phyloP scores from a whole-genome alignment of 768 basidiomycete genomes.

The Roridomyces roridus region DNA sequence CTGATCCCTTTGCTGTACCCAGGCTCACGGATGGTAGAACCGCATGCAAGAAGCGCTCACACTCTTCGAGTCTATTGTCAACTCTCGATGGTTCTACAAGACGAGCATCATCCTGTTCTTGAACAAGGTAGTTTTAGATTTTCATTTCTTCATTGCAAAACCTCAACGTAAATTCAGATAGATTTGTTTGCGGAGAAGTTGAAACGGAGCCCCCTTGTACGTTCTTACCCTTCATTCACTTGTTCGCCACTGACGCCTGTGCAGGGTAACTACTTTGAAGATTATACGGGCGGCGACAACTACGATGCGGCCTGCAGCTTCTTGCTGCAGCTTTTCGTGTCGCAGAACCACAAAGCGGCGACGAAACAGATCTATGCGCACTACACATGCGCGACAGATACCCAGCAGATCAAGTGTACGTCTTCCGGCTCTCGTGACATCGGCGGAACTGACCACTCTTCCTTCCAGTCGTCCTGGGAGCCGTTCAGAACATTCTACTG shows the following conservation, averaged over 20 bases:
- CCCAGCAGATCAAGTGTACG: conserved; percentile 90
- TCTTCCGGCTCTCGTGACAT: neutral
- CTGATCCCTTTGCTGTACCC: neutral
- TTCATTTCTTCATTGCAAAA: too few species aligned
- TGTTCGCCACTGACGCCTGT: neutral
- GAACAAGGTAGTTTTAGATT: too few species aligned
- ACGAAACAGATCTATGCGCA: conserved; percentile 92
- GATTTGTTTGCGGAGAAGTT: conserved; percentile 11
- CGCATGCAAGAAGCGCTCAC: conserved; percentile 98
- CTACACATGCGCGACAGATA: conserved; percentile 94
- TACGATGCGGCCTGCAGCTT: conserved; percentile 93
- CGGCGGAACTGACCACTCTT: neutral
- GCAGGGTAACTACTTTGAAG: conserved; percentile 88
- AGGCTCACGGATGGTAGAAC: conserved; percentile 56
- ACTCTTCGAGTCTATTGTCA: conserved; percentile 97
- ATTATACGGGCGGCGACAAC: conserved; percentile 86
- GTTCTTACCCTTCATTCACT: neutral
- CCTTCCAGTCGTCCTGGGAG: conserved; percentile 72
- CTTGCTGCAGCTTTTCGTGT: conserved; percentile 73
- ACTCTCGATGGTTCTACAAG: conserved; percentile 95
- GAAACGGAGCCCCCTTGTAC: conserved; percentile 1
- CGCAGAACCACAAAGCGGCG: conserved; percentile 87
- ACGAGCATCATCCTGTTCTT: conserved; percentile 68
- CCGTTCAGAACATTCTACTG: conserved; percentile 88
- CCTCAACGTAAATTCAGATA: too few species aligned